Base-by-base conservation (phyloP, 1,139 yeast genomes). In the Nakaseomyces kungkrabaensis region DNA sequence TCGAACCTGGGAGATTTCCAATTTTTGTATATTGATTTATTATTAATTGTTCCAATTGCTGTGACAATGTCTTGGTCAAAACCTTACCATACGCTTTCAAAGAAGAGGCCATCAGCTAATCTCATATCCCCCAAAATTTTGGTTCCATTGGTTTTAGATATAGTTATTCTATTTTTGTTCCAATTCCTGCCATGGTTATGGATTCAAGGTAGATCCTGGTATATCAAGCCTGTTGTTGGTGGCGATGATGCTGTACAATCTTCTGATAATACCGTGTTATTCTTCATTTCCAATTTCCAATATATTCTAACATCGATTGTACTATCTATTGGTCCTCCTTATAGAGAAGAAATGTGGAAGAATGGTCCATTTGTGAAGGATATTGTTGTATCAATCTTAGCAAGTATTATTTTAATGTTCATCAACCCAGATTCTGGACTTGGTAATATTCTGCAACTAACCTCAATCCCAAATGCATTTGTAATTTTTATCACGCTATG, bases 1-100 rank as follows among this genome's bases (percentile, higher is more conserved):
- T 82, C 96, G 5, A 92, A 94, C 63, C 72, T 94, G 54, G 98
- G 98, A n/a, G 98, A 92, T 67, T 90, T 94, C 70, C 98, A 92
- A 69, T 92, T 92, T 63, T 72, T 92, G 57, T 89, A 90, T 78
- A 92, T 92, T 67, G 99, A 92, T 69, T 69, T 92, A 66, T 79
- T 86, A 55, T 72, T 92, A 64, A 94, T 92, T 59, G 76, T 92
- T 51, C 99, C 99, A 5, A 78, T 92, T 61, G 98, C 98, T 0
- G 81, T 92, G 8, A 89, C 89, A 69, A 85, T 94, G 98, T 90
- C 97, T 6, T 90, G 98, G 97, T 82, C 97, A 1, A 80, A 82
- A 60, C 95, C 99, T 0, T 83, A 72, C 61, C 72, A 74, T 2
- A 67, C 62, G 32, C 70, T 92, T 31, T 78, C 79, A 11, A 68